A percentile compares a stretch with the other conserved stretches of the same genome.
Conservation (phyloP, 345 rosid species). For the Rhodomyrtus tomentosa region DNA sequence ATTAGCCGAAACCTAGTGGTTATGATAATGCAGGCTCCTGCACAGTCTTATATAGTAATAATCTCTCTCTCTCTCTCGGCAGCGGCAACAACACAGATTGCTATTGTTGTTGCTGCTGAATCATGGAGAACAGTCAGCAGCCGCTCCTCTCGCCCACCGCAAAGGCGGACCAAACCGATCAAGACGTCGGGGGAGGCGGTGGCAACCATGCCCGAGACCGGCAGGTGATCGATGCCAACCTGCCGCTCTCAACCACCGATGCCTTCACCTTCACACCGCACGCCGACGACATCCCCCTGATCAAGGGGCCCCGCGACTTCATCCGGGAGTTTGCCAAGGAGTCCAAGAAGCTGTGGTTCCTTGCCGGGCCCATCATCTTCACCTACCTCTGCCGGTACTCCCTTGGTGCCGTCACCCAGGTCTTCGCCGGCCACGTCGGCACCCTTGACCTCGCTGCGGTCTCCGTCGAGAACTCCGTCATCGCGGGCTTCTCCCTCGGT, state of each 20-base stretch:
- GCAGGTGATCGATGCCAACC: not conserved
- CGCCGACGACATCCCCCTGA: slow-evolving; percentile 56
- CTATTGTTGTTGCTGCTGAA: not conserved
- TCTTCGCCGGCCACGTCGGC: slow-evolving; percentile 69
- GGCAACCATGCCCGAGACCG: not conserved
- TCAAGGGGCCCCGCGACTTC: slow-evolving; percentile 34
- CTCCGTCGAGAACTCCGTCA: slow-evolving; percentile 78
- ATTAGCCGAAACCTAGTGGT: too few species aligned
- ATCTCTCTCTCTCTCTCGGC: not conserved
- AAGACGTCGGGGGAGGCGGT: not conserved
- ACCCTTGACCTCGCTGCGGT: slow-evolving; percentile 70
- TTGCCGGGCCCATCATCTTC: slow-evolving; percentile 94
- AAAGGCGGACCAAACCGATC: not conserved
- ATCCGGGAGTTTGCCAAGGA: slow-evolving; percentile 40
- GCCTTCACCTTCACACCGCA: slow-evolving; percentile 22
- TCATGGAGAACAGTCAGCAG: slow-evolving; percentile 1
- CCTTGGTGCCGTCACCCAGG: slow-evolving; percentile 80
- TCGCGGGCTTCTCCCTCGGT: slow-evolving; percentile 84
- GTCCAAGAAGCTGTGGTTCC: slow-evolving; percentile 64
- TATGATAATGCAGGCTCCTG: too few species aligned
- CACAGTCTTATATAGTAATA: not conserved
- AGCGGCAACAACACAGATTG: not conserved
- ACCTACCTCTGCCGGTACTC: slow-evolving; percentile 71
- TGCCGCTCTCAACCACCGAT: not conserved
- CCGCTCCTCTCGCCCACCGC: slow-evolving; percentile 1